A percentile compares a stretch with the other conserved stretches of the same genome.
phyloP scores from a whole-genome alignment of 148 eudicot species.

The Camellia granthamiana region DNA sequence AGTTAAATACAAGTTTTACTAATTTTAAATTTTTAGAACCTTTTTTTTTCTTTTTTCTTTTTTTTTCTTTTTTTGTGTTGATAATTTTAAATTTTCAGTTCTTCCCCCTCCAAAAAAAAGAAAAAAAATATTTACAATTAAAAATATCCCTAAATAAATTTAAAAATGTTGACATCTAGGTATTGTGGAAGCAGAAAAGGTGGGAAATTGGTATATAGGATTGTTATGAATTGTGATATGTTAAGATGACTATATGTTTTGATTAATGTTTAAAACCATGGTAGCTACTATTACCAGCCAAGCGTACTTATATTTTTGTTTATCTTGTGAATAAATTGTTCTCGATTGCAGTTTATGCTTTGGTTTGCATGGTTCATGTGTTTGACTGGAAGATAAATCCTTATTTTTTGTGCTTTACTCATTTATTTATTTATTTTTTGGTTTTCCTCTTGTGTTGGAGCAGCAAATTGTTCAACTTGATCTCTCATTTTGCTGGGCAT shows the following conservation, averaged over 20 bases:
- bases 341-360: background rate
- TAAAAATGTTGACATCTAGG: no score
- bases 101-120: no score
- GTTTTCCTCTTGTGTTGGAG: constrained; percentile 12
- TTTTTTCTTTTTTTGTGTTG: no score
- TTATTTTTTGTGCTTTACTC: background rate
- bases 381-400: constrained; percentile 12
- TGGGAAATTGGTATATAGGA: background rate
- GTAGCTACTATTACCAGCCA: background rate
- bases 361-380: background rate
- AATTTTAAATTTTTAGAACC: no score
- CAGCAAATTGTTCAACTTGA: constrained; percentile 99
- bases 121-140: no score
- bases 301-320: background rate
- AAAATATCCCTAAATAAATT: no score
- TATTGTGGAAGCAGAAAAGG: no score
- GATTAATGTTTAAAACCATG: background rate
- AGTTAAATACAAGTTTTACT: no score
- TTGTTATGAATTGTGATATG: background rate
- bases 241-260: background rate
- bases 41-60: no score
- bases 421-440: background rate
- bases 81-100: no score
- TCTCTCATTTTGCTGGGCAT: constrained; percentile 96
- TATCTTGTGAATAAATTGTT: background rate